A percentile compares a stretch with the other conserved stretches of the same genome.
Evolutionary conservation across 495 filamentous ascomycete genomes (phyloP).

Genomic region (Aspergillus ostianus): DNA sequence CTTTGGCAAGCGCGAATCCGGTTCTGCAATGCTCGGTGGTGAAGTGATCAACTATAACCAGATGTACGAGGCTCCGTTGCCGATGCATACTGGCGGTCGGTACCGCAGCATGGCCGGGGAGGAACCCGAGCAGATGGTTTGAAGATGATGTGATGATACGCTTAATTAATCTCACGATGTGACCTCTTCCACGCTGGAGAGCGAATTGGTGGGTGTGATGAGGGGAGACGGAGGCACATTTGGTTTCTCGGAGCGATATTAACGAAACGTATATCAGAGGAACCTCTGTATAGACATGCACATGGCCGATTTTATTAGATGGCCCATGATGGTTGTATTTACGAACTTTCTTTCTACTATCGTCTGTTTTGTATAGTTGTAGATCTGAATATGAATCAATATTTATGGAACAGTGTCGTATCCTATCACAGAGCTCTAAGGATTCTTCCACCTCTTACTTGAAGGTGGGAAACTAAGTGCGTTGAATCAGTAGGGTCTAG

Average conservation of each 20-base stretch:
- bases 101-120: constrained; percentile 45
- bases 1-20: constrained; percentile 71
- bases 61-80: constrained; percentile 80
- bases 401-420: too few relatives aligned
- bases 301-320: constrained; percentile 4
- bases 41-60: constrained; percentile 78
- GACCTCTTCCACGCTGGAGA: not conserved
- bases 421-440: too few relatives aligned
- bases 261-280: constrained; percentile 8
- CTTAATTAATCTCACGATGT: not conserved
- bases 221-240: not conserved
- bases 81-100: constrained; percentile 52
- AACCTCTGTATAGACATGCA: not conserved
- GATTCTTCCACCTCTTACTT: too few relatives aligned
- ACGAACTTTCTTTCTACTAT: not conserved
- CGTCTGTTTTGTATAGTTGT: constrained; percentile 2
- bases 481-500: too few relatives aligned
- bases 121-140: constrained; percentile 35
- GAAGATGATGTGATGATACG: constrained; percentile 10
- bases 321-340: constrained; percentile 4
- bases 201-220: too few relatives aligned
- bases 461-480: too few relatives aligned
- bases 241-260: not conserved
- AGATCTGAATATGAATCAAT: not conserved
- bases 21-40: constrained; percentile 73